Evolutionary conservation across 2,329 filamentous ascomycete species (phyloP), one percentile per base, ranked within the genome.

Genomic region (Cladosporium colombiae): DNA sequence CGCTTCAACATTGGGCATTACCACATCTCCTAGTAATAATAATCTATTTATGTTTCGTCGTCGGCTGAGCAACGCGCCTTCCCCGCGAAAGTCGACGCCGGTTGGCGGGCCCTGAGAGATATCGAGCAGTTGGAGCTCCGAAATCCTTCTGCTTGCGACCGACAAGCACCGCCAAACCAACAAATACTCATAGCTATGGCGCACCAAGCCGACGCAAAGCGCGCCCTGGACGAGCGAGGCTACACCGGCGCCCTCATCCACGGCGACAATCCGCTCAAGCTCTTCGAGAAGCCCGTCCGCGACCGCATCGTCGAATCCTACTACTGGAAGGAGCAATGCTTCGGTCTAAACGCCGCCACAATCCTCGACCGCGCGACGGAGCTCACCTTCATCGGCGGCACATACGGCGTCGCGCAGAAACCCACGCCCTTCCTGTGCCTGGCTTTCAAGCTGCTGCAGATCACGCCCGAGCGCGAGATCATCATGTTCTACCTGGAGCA

Each of bases 281-380:
- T 98, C 67, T 91, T 98, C 85, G 94, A 98, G 79, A 97, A 96
- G 78, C 91, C 93, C 49, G 92, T 97, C 70, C 91, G 91, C 75
- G 95, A 99, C 80, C 93, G 95, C 76, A 97, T 99, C 78, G 88
- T 93, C 71, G 93, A 97, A 75, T 92, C 89, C 62, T 96, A 97
- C 81, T 99, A 97, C 82, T 99, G 93, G 91, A 97, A 97, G 79
- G 95, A 98, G 80, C 93, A 97, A 81, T 97, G 95, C 78, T 99
- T 98, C 80, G 95, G 91, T 50, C 85, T 99, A 70, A 99, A 98
- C 81, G 86, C 86, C 3, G 88, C 88, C 1, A 89, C 87, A 0
- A 78, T 99, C 6, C 90, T 97, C 73, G 92, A 97, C 80, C 91
- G 95, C 70, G 93, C 96, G 0, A 91, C 92, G 29, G 90, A 94